Percentiles rank a stretch among this genome's conserved stretches.
phyloP scores from a whole-genome alignment of 495 filamentous ascomycete genomes.

The Aspergillus affinis region DNA sequence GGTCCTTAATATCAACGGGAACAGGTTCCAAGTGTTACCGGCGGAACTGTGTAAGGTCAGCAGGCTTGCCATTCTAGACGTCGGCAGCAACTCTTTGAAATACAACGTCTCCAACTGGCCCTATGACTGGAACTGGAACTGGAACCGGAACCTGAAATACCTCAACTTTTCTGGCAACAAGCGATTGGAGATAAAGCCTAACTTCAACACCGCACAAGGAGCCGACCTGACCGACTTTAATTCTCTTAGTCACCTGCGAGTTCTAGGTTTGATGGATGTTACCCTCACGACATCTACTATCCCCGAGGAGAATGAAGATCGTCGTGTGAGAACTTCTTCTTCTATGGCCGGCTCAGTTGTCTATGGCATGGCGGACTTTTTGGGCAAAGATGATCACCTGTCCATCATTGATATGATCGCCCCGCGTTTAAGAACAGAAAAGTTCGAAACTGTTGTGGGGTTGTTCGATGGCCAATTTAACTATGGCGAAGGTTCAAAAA shows the following conservation, averaged over 20 bases:
- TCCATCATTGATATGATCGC: slow-evolving; percentile 98
- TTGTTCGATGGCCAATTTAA: slow-evolving; percentile 92
- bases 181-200: slow-evolving; percentile 93
- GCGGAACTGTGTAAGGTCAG: slow-evolving; percentile 93
- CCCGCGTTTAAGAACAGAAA: slow-evolving; percentile 85
- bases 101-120: slow-evolving; percentile 99
- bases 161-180: slow-evolving; percentile 98
- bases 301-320: slow-evolving; percentile 92
- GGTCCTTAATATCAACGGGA: slow-evolving; percentile 91
- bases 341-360: slow-evolving; percentile 82
- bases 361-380: slow-evolving; percentile 97
- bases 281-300: slow-evolving; percentile 89
- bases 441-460: slow-evolving; percentile 85
- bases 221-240: slow-evolving; percentile 90
- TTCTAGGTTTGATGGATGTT: slow-evolving; percentile 96
- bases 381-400: slow-evolving; percentile 89
- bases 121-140: slow-evolving; percentile 99
- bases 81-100: slow-evolving; percentile 93
- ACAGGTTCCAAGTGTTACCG: slow-evolving; percentile 95
- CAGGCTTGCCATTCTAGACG: slow-evolving; percentile 87
- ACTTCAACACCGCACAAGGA: slow-evolving; percentile 54
- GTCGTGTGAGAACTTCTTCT: slow-evolving; percentile 92
- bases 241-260: slow-evolving; percentile 77
- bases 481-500: slow-evolving; percentile 84
- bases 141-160: slow-evolving; percentile 91